Evolutionary conservation across 1,139 yeast genomes (phyloP), one percentile per base, ranked within the genome.

Genomic region (Geotrichum australiense): DNA sequence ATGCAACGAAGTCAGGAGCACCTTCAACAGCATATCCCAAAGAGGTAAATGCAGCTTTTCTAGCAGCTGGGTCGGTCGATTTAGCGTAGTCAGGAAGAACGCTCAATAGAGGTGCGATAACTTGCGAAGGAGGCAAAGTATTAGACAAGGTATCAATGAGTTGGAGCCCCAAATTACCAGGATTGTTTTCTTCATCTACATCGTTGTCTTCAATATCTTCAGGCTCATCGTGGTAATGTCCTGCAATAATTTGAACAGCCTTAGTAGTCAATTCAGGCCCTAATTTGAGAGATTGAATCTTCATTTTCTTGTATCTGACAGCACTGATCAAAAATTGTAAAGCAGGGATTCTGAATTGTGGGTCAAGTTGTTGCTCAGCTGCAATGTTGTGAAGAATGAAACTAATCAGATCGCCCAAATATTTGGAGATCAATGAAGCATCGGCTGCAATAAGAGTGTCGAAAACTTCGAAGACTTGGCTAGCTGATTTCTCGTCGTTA

Each of bases 71-170:
- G 59, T 83, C 77, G 19, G 76, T 51, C 15, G 94, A 80, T 39
- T 69, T 62, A 52, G 84, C 70, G 71, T 82, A 69, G 39, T 73
- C 58, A 39, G 80, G 79, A 52, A 86, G 66, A 50, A 74, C 73
- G 50, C 79, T 85, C 50, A 89, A 71, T 48, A 91, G 73, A 44
- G 96, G 91, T 48, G 71, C 74, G 52, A 87, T 78, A 47, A 85
- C 94, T 64, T 91, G 98, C 37, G 87, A 75, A 42, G 98, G 96
- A 42, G 98, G 96, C 55, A 93, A 71, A 57, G 81, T 86, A 35
- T 80, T 72, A 20, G 97, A 74, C 54, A 91, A 76, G 57, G 77
- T 74, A 44, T 89, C 84, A 44, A 91, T 65, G 51, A 91, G 70
- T 65, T 95, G 77, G 55, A 87, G 73, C 16, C 94, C 95, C 54